phyloP scores from a whole-genome alignment of 1,139 yeast species.

The Diutina mesorugosa region DNA sequence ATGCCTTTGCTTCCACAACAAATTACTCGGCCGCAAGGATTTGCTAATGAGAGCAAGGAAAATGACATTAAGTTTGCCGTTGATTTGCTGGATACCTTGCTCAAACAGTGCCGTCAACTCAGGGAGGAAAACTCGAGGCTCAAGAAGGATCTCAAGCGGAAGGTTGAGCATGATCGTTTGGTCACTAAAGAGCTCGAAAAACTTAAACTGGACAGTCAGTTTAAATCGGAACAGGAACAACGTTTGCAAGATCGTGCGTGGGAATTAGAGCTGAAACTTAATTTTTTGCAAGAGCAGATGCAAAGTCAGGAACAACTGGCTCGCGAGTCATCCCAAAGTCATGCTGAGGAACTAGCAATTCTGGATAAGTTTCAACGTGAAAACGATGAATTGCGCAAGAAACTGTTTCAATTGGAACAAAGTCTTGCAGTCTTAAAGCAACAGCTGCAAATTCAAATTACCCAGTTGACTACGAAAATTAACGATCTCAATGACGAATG shows the following conservation, averaged over 20 bases:
- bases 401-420: constrained; percentile 21
- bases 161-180: constrained; percentile 22
- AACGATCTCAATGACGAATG: constrained; percentile 54
- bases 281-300: constrained; percentile 36
- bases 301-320: constrained; percentile 15
- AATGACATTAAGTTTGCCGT: constrained; percentile 73
- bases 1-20: not conserved
- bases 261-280: constrained; percentile 57
- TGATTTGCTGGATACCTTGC: constrained; percentile 67
- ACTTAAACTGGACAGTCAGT: constrained; percentile 19
- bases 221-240: constrained; percentile 25
- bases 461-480: constrained; percentile 35
- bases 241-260: constrained; percentile 60
- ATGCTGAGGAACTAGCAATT: constrained; percentile 13
- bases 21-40: constrained; percentile 10
- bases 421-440: constrained; percentile 23
- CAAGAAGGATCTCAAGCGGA: constrained; percentile 26
- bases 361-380: constrained; percentile 20
- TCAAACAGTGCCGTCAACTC: constrained; percentile 67
- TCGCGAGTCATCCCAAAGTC: not conserved
- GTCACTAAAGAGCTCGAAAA: constrained; percentile 24
- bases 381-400: constrained; percentile 34
- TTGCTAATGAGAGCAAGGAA: constrained; percentile 35
- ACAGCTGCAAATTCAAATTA: constrained; percentile 24
- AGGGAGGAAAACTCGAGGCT: constrained; percentile 55